These are phyloP conservation scores for Hydnomerulius pinastri DNA, from an alignment of 768 basidiomycete genomes.

Conservation along the genomic window DNA sequence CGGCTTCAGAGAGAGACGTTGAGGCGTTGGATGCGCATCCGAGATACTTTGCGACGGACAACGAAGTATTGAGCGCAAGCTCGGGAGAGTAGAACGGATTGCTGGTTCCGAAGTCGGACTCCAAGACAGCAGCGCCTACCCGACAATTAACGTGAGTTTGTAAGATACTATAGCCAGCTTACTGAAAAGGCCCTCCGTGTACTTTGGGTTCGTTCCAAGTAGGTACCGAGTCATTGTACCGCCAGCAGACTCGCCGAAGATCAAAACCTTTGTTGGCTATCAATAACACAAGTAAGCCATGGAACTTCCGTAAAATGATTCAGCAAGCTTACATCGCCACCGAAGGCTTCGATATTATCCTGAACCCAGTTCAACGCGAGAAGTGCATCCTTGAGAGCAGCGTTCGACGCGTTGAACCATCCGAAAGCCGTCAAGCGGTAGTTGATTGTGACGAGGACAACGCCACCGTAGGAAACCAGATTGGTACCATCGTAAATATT, in stretches of 20 bases:
- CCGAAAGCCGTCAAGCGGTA: constrained; percentile 22
- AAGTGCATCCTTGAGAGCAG: constrained; percentile 31
- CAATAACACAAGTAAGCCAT: not conserved
- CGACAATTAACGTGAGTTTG: no score
- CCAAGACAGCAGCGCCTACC: constrained; percentile 15
- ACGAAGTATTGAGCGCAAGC: constrained; percentile 12
- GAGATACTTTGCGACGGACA: constrained; percentile 15
- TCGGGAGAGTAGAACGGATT: constrained; percentile 16
- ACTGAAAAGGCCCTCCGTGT: constrained; percentile 23
- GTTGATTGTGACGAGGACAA: constrained; percentile 26
- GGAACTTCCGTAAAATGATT: no score
- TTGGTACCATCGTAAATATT: constrained; percentile 27
- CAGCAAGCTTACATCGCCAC: constrained; percentile 35
- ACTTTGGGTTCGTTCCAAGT: constrained; percentile 16
- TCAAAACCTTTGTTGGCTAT: constrained; percentile 17
- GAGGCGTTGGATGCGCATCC: constrained; percentile 17
- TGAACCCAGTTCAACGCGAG: constrained; percentile 40
- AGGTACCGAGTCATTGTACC: constrained; percentile 18
- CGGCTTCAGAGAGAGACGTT: not conserved
- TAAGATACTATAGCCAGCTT: no score
- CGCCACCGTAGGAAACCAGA: constrained; percentile 25
- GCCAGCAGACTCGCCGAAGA: constrained; percentile 24
- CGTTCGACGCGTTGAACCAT: constrained; percentile 28
- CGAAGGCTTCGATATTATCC: constrained; percentile 37
- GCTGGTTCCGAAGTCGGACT: constrained; percentile 15